phyloP scores from a whole-genome alignment of 192 early-diverging fungal species.

The Rhizoclosmatium sp. region DNA sequence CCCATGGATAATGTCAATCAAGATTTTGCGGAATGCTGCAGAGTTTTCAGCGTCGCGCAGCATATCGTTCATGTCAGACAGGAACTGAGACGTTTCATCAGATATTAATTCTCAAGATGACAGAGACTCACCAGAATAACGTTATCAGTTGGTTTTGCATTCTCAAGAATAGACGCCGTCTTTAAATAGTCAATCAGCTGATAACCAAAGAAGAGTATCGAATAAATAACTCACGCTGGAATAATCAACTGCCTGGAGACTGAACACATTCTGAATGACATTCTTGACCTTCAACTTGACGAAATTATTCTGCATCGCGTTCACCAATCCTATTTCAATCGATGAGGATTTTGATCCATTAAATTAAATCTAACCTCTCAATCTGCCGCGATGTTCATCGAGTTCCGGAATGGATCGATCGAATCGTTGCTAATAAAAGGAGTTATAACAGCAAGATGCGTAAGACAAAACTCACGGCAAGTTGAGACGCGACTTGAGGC shows the following conservation, averaged over 20 bases:
- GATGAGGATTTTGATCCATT: no score
- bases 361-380: conserved; percentile 33
- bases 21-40: conserved; percentile 21
- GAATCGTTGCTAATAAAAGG: conserved; percentile 64
- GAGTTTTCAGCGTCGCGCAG: conserved; percentile 14
- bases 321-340: conserved; percentile 24
- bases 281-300: conserved; percentile 15
- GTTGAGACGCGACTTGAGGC: conserved; percentile 63
- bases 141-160: conserved; percentile 45
- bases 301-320: conserved; percentile 28
- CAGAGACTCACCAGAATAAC: conserved; percentile 43
- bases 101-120: conserved; percentile 3
- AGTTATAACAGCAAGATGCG: neutral
- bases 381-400: conserved; percentile 51
- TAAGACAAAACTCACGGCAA: conserved; percentile 55
- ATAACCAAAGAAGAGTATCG: conserved; percentile 15
- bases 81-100: neutral
- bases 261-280: conserved; percentile 46
- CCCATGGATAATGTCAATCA: conserved; percentile 20
- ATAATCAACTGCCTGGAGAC: conserved; percentile 57
- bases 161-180: conserved; percentile 53
- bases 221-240: conserved; percentile 41
- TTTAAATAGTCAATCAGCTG: conserved; percentile 7
- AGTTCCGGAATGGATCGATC: conserved; percentile 83
- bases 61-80: conserved; percentile 25